Percentiles rank a stretch among this genome's conserved stretches.
phyloP scores from a whole-genome alignment of 495 filamentous ascomycete species.

The Melanomma pulvis-pyrius region DNA sequence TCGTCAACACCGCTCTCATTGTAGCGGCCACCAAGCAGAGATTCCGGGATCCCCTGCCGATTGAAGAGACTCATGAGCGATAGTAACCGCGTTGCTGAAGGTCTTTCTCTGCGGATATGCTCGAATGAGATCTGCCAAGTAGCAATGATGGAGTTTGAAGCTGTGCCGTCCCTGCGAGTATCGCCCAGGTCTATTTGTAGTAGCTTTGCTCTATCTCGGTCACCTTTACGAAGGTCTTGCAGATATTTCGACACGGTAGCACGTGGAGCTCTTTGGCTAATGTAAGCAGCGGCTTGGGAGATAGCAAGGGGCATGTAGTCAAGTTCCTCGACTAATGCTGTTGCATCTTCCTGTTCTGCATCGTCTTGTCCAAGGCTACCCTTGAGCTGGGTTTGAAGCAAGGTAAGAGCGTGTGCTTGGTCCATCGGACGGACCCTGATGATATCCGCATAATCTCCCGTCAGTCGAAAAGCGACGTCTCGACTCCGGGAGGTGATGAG shows the following conservation, averaged over 20 bases:
- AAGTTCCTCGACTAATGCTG: too few species aligned
- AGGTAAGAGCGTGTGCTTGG: constrained; percentile 39
- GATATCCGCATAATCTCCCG: constrained; percentile 43
- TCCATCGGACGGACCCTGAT: constrained; percentile 47
- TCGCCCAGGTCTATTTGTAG: constrained; percentile 45
- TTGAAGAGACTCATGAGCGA: constrained; percentile 40
- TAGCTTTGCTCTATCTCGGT: constrained; percentile 46
- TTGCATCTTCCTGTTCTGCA: constrained; percentile 8
- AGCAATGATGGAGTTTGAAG: constrained; percentile 44
- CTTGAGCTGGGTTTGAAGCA: constrained; percentile 50
- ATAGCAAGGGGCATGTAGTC: constrained; percentile 31
- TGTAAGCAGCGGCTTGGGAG: constrained; percentile 25
- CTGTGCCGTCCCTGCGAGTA: constrained; percentile 47
- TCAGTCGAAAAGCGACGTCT: constrained; percentile 36
- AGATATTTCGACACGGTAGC: constrained; percentile 46
- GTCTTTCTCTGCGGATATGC: constrained; percentile 41
- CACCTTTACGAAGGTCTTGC: constrained; percentile 44
- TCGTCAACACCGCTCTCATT: background rate
- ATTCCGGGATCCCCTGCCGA: constrained; percentile 35
- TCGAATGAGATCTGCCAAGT: constrained; percentile 57
- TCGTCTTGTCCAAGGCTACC: constrained; percentile 9
- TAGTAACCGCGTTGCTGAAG: constrained; percentile 30
- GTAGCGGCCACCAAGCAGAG: constrained; percentile 19
- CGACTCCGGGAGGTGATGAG: constrained; percentile 17
- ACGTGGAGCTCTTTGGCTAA: constrained; percentile 20